Conservation (phyloP, 306 rosid species). For the Vigna angularis region DNA sequence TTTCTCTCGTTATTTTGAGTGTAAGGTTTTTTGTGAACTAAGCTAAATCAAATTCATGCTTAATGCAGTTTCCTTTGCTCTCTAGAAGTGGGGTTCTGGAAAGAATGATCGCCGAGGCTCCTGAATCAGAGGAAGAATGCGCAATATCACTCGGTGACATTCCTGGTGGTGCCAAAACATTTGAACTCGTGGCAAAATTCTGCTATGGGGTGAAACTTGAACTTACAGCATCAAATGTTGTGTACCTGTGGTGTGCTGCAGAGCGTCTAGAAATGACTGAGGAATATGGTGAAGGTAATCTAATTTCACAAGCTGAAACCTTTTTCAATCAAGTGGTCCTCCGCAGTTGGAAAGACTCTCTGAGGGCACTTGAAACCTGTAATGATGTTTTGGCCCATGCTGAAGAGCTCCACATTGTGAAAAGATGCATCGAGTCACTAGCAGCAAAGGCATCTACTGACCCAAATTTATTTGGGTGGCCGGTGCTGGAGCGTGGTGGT, state of each 20-base stretch:
- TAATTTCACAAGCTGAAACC: conserved; percentile 72
- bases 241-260: conserved; percentile 88
- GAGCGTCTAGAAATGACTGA: conserved; percentile 94
- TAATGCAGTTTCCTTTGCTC: conserved; percentile 96
- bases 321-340: conserved; percentile 87
- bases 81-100: conserved; percentile 97
- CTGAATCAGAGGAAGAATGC: conserved; percentile 78
- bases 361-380: conserved; percentile 87
- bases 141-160: conserved; percentile 63
- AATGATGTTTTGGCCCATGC: conserved; percentile 65
- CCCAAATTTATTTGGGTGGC: conserved; percentile 97
- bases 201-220: conserved; percentile 98
- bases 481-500: conserved; percentile 89
- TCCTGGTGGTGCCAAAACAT: conserved; percentile 94
- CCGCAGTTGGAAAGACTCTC: conserved; percentile 89
- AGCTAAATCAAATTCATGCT: conserved; percentile 19
- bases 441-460: conserved; percentile 88
- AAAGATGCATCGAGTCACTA: conserved; percentile 89
- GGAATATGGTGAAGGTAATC: conserved; percentile 89
- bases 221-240: conserved; percentile 91
- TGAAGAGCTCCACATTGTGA: conserved; percentile 79
- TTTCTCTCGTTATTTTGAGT: neutral
- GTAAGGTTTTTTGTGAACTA: conserved; percentile 11
- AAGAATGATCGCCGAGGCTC: conserved; percentile 76
- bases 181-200: conserved; percentile 93